These are phyloP conservation scores for Lasiodiplodia hormozganensis DNA, from an alignment of 2,329 filamentous ascomycete genomes.

Conservation along the genomic window DNA sequence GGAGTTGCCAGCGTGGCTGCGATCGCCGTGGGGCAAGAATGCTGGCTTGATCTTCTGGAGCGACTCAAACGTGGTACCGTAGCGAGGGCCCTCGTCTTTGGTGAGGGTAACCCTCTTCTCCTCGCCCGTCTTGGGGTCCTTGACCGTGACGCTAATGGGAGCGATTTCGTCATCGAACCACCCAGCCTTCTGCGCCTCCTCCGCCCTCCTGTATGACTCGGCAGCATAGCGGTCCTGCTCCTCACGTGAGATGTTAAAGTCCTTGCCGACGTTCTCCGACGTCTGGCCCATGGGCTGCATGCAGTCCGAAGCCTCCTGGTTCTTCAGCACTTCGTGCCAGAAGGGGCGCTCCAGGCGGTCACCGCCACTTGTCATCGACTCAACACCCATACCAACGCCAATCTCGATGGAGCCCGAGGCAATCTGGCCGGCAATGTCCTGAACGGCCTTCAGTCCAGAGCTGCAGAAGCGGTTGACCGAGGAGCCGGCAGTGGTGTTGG, in stretches of 20 bases:
- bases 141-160: slow-evolving; percentile 81
- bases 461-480: slow-evolving; percentile 97
- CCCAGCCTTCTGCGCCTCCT: slow-evolving; percentile 87
- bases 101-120: slow-evolving; percentile 78
- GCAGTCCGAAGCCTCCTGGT: slow-evolving; percentile 83
- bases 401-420: slow-evolving; percentile 79
- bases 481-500: slow-evolving; percentile 82
- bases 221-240: slow-evolving; percentile 84
- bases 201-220: slow-evolving; percentile 86
- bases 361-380: slow-evolving; percentile 81
- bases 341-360: slow-evolving; percentile 76
- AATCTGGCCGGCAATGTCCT: slow-evolving; percentile 93
- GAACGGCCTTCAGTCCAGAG: slow-evolving; percentile 91
- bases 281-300: slow-evolving; percentile 98
- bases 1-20: slow-evolving; percentile 90
- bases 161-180: slow-evolving; percentile 95
- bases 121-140: slow-evolving; percentile 83
- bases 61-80: slow-evolving; percentile 84
- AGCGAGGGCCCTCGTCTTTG: slow-evolving; percentile 88
- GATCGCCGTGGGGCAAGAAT: slow-evolving; percentile 87
- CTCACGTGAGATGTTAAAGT: slow-evolving; percentile 84
- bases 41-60: slow-evolving; percentile 86
- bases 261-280: slow-evolving; percentile 90
- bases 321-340: slow-evolving; percentile 74
- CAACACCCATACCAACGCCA: slow-evolving; percentile 86